Evolutionary conservation across 83 land plant genomes (phyloP).

Genomic region (Diphasiastrum complanatum): DNA sequence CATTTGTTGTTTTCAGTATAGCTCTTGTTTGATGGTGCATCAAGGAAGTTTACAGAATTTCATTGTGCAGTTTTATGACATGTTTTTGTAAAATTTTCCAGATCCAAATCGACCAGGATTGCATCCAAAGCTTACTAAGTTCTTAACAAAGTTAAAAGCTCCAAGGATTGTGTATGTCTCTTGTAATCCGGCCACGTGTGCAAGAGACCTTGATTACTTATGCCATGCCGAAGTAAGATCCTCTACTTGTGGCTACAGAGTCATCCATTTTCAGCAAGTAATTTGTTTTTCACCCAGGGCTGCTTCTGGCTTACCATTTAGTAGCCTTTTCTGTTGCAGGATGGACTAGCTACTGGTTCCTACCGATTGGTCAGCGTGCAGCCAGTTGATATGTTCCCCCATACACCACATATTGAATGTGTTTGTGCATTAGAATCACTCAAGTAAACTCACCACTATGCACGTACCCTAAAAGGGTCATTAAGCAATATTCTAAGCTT

Average conservation of each 20-base stretch:
- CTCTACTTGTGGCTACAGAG: too few species aligned
- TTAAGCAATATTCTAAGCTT: too few species aligned
- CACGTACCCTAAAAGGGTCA: too few species aligned
- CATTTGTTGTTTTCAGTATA: too few species aligned
- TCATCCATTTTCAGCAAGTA: too few species aligned
- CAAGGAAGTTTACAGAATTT: not conserved
- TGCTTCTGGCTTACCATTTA: not conserved
- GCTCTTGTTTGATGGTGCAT: too few species aligned
- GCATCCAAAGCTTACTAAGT: slow-evolving; percentile 11
- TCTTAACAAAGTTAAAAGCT: not conserved
- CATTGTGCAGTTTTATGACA: not conserved
- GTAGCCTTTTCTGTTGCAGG: not conserved
- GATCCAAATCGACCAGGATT: slow-evolving; percentile 12
- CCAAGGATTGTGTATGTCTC: slow-evolving; percentile 12
- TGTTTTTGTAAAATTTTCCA: not conserved
- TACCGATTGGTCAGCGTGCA: slow-evolving; percentile 8
- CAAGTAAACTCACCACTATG: too few species aligned
- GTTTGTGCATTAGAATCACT: slow-evolving; percentile 5
- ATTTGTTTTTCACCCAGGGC: not conserved
- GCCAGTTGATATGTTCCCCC: slow-evolving; percentile 11
- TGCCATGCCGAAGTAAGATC: slow-evolving; percentile 6
- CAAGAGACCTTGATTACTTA: slow-evolving; percentile 5
- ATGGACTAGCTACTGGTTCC: slow-evolving; percentile 1
- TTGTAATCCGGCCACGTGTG: slow-evolving; percentile 15
- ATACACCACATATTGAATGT: slow-evolving; percentile 11